phyloP scores from a whole-genome alignment of 768 basidiomycete species.

The Tylopilus intermedius region DNA sequence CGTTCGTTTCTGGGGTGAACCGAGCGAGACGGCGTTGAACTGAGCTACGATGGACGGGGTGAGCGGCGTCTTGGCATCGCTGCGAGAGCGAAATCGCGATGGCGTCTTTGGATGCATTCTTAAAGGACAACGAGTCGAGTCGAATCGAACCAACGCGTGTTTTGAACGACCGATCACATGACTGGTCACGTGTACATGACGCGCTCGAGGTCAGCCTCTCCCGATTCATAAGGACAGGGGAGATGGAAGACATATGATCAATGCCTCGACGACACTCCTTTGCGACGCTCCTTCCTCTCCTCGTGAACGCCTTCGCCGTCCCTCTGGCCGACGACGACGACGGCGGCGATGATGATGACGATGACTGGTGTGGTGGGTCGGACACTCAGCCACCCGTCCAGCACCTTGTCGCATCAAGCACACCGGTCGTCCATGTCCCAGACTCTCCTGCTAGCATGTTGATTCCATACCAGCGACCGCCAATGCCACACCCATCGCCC shows the following conservation, averaged over 20 bases:
- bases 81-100: constrained; percentile 42
- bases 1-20: constrained; percentile 17
- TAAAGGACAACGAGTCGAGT: too few relatives aligned
- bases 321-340: constrained; percentile 13
- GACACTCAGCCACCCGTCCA: not conserved
- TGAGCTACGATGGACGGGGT: constrained; percentile 41
- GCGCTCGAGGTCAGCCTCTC: constrained; percentile 19
- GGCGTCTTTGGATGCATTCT: constrained; percentile 40
- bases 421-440: not conserved
- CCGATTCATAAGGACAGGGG: constrained; percentile 8
- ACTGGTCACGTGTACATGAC: constrained; percentile 15
- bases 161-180: constrained; percentile 17
- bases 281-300: constrained; percentile 13
- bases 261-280: constrained; percentile 10
- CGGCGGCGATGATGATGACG: not conserved
- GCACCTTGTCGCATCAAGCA: not conserved
- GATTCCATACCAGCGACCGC: constrained; percentile 7
- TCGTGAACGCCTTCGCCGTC: not conserved
- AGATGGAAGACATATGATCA: too few relatives aligned
- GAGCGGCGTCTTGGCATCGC: constrained; percentile 46
- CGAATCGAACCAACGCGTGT: not conserved
- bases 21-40: constrained; percentile 35
- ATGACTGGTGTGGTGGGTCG: not conserved
- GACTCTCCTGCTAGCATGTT: constrained; percentile 9
- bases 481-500: constrained; percentile 10